A percentile compares a stretch with the other conserved stretches of the same genome.
Evolutionary conservation across 345 rosid genomes (phyloP).

Genomic region (Barbarea vulgaris): DNA sequence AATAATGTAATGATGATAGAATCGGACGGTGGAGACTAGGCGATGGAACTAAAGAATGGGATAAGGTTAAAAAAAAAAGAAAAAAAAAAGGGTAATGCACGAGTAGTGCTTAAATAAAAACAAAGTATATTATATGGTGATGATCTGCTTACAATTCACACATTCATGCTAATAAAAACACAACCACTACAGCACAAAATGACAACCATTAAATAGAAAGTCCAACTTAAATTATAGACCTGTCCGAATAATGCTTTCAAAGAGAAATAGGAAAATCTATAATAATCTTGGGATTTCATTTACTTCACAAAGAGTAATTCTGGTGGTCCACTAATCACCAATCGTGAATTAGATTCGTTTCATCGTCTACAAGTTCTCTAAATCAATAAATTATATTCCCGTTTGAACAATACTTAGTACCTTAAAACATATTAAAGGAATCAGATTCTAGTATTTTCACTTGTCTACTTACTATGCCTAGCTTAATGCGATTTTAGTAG

Average conservation of each 20-base stretch:
- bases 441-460: background rate
- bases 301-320: background rate
- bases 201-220: slow-evolving; percentile 9
- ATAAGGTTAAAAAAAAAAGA: slow-evolving; percentile 9
- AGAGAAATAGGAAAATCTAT: too few species aligned
- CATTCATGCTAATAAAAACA: slow-evolving; percentile 30
- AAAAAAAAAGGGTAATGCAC: slow-evolving; percentile 32
- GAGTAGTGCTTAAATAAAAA: slow-evolving; percentile 30
- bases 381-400: background rate
- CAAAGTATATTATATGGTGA: slow-evolving; percentile 8
- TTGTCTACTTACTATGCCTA: background rate
- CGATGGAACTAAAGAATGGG: slow-evolving; percentile 25
- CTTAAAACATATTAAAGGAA: background rate
- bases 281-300: background rate
- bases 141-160: slow-evolving; percentile 22
- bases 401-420: background rate
- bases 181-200: slow-evolving; percentile 40
- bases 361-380: background rate
- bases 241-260: background rate
- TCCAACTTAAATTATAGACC: background rate
- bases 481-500: background rate
- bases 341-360: background rate
- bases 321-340: too few species aligned
- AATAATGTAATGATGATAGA: slow-evolving; percentile 22
- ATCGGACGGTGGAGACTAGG: slow-evolving; percentile 29